These are phyloP conservation scores for Magnaporthiopsis rhizophila DNA, from an alignment of 2,329 filamentous ascomycete species.

Conservation along the genomic window DNA sequence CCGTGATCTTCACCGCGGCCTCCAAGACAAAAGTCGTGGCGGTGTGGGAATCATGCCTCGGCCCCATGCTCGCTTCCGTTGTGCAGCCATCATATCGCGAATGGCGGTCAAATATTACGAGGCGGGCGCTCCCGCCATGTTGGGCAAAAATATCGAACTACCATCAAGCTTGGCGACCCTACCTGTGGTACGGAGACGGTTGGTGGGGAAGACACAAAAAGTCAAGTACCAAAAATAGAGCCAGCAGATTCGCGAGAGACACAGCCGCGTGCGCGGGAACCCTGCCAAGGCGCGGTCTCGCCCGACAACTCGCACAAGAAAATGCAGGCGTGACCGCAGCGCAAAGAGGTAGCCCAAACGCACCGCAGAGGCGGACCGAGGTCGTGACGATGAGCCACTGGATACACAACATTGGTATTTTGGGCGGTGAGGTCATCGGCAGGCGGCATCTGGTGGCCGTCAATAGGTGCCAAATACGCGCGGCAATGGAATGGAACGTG, in stretches of 20 bases:
- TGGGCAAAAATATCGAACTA: not conserved
- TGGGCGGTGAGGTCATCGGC: not conserved
- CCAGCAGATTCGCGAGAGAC: not conserved
- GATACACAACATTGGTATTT: not conserved
- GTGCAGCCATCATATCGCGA: not conserved
- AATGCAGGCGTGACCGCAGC: too few species aligned
- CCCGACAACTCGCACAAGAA: not conserved
- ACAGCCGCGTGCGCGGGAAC: not conserved
- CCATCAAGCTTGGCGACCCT: not conserved
- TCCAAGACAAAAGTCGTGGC: not conserved
- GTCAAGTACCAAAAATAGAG: not conserved
- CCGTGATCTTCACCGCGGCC: not conserved
- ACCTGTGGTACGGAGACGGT: too few species aligned
- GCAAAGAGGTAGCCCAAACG: not conserved
- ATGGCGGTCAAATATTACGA: not conserved
- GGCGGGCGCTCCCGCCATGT: too few species aligned
- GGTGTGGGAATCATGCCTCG: not conserved
- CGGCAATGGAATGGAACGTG: not conserved
- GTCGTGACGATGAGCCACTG: not conserved
- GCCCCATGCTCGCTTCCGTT: not conserved
- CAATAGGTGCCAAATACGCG: not conserved
- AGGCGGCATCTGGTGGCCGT: not conserved
- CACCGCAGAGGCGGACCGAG: not conserved
- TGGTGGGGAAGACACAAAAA: too few species aligned
- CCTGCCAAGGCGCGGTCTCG: not conserved